These are phyloP conservation scores for Tetramitus jugosus DNA, from an alignment of 208 protist genomes.

Conservation along the genomic window DNA sequence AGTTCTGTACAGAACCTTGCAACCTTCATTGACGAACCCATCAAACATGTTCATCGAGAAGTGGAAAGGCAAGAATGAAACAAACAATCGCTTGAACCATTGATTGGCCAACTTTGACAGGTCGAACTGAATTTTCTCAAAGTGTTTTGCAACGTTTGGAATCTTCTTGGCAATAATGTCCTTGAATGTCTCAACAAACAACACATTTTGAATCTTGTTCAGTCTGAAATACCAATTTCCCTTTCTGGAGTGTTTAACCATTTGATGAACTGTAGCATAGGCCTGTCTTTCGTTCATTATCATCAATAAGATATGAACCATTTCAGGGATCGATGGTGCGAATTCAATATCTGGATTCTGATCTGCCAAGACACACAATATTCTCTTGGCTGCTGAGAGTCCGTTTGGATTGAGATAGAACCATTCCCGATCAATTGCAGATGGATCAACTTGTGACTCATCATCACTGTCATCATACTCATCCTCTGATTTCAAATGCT, in stretches of 20 bases:
- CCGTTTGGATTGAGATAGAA: background rate
- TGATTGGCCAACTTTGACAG: background rate
- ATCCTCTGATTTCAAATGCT: too few species aligned
- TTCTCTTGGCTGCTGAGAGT: background rate
- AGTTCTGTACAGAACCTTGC: background rate
- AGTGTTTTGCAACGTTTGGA: background rate
- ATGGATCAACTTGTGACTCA: too few species aligned
- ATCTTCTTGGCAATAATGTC: slow-evolving; percentile 11
- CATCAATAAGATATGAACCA: background rate
- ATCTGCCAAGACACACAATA: slow-evolving; percentile 5
- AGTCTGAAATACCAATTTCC: slow-evolving; percentile 17
- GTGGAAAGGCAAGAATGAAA: background rate
- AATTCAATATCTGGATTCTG: background rate
- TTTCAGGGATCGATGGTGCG: background rate
- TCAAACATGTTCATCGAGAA: background rate
- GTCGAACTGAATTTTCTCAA: slow-evolving; percentile 14
- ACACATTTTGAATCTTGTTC: background rate
- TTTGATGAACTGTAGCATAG: background rate
- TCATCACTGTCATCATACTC: too few species aligned
- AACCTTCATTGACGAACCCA: background rate
- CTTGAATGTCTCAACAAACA: slow-evolving; percentile 19
- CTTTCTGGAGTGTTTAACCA: background rate
- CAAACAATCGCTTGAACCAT: slow-evolving; percentile 2
- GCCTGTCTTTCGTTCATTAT: slow-evolving; percentile 14
- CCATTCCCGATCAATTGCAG: too few species aligned